Conservation (phyloP, 1,139 yeast species). For the Martiniozyma asiatica region DNA sequence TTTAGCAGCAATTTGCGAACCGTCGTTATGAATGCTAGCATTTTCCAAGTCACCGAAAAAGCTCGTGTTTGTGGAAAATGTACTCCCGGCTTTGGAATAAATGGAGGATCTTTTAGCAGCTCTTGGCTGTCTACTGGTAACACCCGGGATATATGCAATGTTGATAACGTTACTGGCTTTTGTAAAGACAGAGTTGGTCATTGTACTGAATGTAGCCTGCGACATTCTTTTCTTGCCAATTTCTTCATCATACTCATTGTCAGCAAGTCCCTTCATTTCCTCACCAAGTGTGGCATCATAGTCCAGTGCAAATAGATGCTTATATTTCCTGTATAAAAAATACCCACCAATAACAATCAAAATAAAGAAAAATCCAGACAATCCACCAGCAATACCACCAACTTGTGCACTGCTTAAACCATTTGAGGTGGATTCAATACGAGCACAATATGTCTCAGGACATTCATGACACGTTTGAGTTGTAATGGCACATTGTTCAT, state of each 20-base stretch:
- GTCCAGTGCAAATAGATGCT: conserved; percentile 19
- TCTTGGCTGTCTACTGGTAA: conserved; percentile 38
- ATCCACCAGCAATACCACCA: conserved; percentile 63
- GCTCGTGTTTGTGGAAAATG: conserved; percentile 41
- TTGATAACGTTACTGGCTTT: conserved; percentile 83
- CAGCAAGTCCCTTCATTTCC: conserved; percentile 15
- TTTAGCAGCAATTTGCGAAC: conserved; percentile 50
- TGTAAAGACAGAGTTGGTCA: conserved; percentile 56
- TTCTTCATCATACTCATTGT: conserved; percentile 16
- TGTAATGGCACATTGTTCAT: conserved; percentile 40
- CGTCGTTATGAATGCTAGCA: conserved; percentile 44
- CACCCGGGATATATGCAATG: conserved; percentile 93
- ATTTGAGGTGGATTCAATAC: conserved; percentile 11
- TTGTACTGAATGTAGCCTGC: conserved; percentile 28
- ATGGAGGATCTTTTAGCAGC: conserved; percentile 6
- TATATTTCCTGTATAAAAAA: conserved; percentile 27
- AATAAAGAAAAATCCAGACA: conserved; percentile 39
- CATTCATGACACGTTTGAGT: conserved; percentile 47
- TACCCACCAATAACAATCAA: conserved; percentile 27
- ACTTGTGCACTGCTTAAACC: conserved; percentile 17
- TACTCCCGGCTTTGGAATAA: conserved; percentile 31
- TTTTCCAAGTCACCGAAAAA: conserved; percentile 44
- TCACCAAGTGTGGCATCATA: conserved; percentile 16
- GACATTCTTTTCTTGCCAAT: conserved; percentile 23
- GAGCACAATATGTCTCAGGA: conserved; percentile 42